phyloP scores from a whole-genome alignment of 2,329 filamentous ascomycete genomes.

The Botrytis squamosa region DNA sequence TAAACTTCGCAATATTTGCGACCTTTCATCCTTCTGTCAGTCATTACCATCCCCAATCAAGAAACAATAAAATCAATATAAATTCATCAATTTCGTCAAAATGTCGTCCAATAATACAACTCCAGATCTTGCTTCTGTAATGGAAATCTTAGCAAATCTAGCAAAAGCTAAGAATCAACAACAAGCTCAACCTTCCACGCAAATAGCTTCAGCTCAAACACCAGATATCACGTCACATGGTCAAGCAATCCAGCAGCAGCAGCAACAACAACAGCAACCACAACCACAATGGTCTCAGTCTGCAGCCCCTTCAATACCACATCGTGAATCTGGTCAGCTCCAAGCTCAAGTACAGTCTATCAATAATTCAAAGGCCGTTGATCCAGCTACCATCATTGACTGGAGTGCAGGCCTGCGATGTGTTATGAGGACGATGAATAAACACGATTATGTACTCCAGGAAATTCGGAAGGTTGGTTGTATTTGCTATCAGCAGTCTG shows the following conservation, averaged over 20 bases:
- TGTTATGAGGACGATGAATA: conserved; percentile 49
- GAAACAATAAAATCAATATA: neutral
- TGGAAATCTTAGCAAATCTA: conserved; percentile 36
- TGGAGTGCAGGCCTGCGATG: conserved; percentile 52
- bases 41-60: neutral
- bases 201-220: conserved; percentile 38
- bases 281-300: conserved; percentile 15
- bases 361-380: conserved; percentile 32
- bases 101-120: conserved; percentile 34
- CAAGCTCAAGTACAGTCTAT: neutral
- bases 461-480: conserved; percentile 43
- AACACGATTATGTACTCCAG: conserved; percentile 45
- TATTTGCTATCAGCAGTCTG: neutral
- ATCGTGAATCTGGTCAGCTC: neutral
- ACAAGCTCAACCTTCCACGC: conserved; percentile 20
- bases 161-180: conserved; percentile 26
- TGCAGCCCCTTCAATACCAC: neutral
- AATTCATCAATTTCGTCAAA: neutral
- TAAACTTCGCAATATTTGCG: neutral
- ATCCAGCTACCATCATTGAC: conserved; percentile 49
- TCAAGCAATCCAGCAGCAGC: conserved; percentile 35
- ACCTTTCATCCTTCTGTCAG: neutral
- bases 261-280: conserved; percentile 2
- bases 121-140: conserved; percentile 39
- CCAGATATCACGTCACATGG: conserved; percentile 32